These are phyloP conservation scores for Gloeopeniophorella convolvens DNA, from an alignment of 768 basidiomycete genomes.

Conservation along the genomic window DNA sequence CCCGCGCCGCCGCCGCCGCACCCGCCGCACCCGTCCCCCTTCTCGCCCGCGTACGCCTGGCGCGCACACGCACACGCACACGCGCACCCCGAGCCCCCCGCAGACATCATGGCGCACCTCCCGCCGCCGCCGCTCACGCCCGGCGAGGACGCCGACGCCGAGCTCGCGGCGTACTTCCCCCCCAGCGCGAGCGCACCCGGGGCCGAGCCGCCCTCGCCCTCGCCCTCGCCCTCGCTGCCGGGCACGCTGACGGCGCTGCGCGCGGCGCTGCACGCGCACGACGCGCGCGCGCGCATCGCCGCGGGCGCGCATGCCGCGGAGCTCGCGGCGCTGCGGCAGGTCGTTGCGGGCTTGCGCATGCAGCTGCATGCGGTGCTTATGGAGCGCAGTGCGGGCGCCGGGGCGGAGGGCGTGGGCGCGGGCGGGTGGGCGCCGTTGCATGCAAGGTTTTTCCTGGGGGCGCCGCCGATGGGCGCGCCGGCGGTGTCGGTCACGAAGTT, in stretches of 20 bases:
- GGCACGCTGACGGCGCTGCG: slow-evolving; percentile 9
- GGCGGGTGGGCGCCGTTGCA: not conserved
- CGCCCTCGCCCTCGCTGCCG: slow-evolving; percentile 1
- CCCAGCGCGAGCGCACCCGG: not conserved
- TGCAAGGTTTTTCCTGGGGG: slow-evolving; percentile 6
- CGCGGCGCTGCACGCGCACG: slow-evolving; percentile 16
- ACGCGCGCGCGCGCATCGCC: slow-evolving; percentile 18
- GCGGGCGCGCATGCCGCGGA: slow-evolving; percentile 16
- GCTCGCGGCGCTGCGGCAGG: slow-evolving; percentile 18
- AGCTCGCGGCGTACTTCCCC: slow-evolving; percentile 20
- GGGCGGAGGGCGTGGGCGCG: not conserved
- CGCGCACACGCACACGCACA: no score
- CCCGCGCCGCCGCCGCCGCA: not conserved
- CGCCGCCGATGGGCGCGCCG: not conserved
- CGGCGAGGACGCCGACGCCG: slow-evolving; percentile 6
- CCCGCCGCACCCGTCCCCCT: not conserved
- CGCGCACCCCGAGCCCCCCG: slow-evolving; percentile 1
- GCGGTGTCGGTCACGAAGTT: not conserved
- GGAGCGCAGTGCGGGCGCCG: slow-evolving; percentile 12
- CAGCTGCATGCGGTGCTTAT: slow-evolving; percentile 20
- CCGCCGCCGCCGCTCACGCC: not conserved
- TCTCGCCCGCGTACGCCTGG: not conserved
- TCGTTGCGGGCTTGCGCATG: slow-evolving; percentile 18
- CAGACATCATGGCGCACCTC: slow-evolving; percentile 4
- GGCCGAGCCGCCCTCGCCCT: not conserved